Conservation (phyloP, 1,139 yeast species). For the Trichomonascaceae sp. region DNA sequence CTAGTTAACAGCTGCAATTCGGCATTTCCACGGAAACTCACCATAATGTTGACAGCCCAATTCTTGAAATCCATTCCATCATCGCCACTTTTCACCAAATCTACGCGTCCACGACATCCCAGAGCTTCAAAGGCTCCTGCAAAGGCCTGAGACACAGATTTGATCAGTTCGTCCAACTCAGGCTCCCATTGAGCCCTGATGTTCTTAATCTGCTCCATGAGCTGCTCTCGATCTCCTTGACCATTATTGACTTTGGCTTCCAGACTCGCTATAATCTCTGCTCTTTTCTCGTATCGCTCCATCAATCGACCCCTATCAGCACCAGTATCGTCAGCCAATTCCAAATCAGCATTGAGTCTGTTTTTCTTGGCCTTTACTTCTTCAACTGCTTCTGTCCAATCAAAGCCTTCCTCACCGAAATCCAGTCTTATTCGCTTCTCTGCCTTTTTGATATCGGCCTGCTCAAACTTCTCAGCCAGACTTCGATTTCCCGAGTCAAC, state of each 20-base stretch:
- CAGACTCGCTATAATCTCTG: constrained; percentile 28
- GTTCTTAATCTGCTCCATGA: constrained; percentile 36
- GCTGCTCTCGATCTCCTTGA: constrained; percentile 27
- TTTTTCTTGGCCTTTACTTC: background rate
- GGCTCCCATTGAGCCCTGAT: constrained; percentile 53
- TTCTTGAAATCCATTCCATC: constrained; percentile 44
- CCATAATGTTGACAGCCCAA: constrained; percentile 82
- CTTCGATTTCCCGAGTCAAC: background rate
- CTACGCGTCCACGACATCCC: constrained; percentile 81
- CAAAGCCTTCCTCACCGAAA: background rate
- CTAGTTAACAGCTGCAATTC: constrained; percentile 66
- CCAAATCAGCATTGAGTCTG: constrained; percentile 6
- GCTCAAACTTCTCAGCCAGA: background rate
- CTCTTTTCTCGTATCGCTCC: constrained; percentile 24
- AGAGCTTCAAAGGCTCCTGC: constrained; percentile 61
- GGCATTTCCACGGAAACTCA: constrained; percentile 75
- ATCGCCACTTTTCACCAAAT: constrained; percentile 46
- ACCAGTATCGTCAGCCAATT: constrained; percentile 1
- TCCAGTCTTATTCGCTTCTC: background rate
- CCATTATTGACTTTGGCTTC: constrained; percentile 21
- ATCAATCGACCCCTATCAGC: constrained; percentile 2
- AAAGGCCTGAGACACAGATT: constrained; percentile 55
- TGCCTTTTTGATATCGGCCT: background rate
- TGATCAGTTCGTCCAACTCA: constrained; percentile 44
- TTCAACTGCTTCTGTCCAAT: background rate